Base-by-base conservation (phyloP, 805 yeast species). In the Saturnispora mendoncae region DNA sequence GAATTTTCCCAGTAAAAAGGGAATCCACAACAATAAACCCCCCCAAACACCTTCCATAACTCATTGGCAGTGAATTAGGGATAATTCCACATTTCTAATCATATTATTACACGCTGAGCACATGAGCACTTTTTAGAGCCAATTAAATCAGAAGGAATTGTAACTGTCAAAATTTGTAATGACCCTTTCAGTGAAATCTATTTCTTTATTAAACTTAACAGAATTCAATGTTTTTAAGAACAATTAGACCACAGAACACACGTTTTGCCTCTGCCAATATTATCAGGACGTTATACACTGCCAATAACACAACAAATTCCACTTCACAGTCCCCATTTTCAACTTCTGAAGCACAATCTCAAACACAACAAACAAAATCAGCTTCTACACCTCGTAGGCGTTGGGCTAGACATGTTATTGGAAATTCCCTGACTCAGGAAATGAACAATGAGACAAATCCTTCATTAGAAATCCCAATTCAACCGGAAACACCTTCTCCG, bases 351-450 rank as follows among this genome's bases (percentile, higher is more conserved):
- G 18, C 35, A 13, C n/a, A 33, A n/a, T 19, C 6, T 9, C 13
- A 6, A 32, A 14, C 35, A 13, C 19, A 12, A n/a, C 20, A 25
- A 13, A 19, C 41, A 12, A 14, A 21, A 21, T 26, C 41, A 13
- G 14, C 35, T 30, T 12, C 39, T n/a, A 18, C 34, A n/a, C 19
- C 43, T 8, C 25, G 46, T 14, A 46, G 46, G 20, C 55, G 51
- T 31, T 60, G 64, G 64, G 45, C 63, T 1, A 55, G 56, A 39
- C 63, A 60, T 40, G 50, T 56, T 6, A 48, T 60, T 29, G 50
- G 57, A 6, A 47, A 41, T 12, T 31, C 39, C 7, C 24, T 38
- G 7, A 26, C 17, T 19, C 26, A 28, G n/a, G 44, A 32, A 14
- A n/a, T 23, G 9, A 46, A 49, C 20, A 34, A 27, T 20, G 35